phyloP scores from a whole-genome alignment of 1,139 yeast species.

The Hansenula lynferdii region DNA sequence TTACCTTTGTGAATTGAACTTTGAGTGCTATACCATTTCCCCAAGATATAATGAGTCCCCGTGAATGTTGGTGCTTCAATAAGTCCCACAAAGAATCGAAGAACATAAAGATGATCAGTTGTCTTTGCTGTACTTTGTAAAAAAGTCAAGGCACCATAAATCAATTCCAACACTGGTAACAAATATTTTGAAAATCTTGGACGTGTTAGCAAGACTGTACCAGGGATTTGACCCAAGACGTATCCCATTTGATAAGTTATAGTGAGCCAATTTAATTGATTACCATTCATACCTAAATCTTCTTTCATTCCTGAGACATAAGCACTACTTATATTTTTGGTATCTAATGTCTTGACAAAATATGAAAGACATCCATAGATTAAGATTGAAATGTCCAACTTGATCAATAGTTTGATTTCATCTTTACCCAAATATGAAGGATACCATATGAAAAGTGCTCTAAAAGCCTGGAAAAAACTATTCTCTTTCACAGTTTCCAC shows the following conservation, averaged over 20 bases:
- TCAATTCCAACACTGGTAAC: conserved; percentile 33
- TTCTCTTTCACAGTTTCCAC: not conserved
- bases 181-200: not conserved
- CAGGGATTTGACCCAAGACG: not conserved
- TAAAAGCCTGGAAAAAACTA: not conserved
- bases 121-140: conserved; percentile 34
- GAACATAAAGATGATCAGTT: conserved; percentile 33
- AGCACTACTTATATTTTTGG: conserved; percentile 27
- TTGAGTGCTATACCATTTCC: conserved; percentile 24
- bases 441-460: conserved; percentile 21
- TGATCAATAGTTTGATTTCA: conserved; percentile 26
- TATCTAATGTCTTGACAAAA: conserved; percentile 30
- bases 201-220: not conserved
- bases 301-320: conserved; percentile 32
- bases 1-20: too few relatives aligned
- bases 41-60: conserved; percentile 24
- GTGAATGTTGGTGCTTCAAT: conserved; percentile 26
- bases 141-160: conserved; percentile 54
- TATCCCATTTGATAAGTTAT: not conserved
- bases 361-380: conserved; percentile 31
- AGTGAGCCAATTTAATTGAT: conserved; percentile 18
- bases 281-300: conserved; percentile 25
- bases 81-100: conserved; percentile 28
- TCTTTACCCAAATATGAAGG: conserved; percentile 22
- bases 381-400: conserved; percentile 32